These are phyloP conservation scores for Umbelopsis sp. DNA, from an alignment of 371 early-diverging fungal species.

Conservation along the genomic window DNA sequence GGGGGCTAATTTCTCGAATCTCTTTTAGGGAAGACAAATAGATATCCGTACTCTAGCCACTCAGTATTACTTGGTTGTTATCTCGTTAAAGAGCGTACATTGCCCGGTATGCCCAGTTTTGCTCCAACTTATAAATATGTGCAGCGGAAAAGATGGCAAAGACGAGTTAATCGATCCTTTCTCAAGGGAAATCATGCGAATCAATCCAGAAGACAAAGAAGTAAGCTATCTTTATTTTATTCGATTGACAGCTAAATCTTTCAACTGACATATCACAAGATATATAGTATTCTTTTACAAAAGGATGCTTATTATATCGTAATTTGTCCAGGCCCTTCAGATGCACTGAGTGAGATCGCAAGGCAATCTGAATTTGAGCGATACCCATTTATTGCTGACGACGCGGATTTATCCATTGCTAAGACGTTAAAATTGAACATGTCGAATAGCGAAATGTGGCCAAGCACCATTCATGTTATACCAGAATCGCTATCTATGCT, in stretches of 20 bases:
- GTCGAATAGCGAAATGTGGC: slow-evolving; percentile 39
- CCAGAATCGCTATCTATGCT: slow-evolving; percentile 25
- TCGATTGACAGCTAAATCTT: not conserved
- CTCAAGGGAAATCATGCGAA: slow-evolving; percentile 23
- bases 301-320: slow-evolving; percentile 47
- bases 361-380: slow-evolving; percentile 29
- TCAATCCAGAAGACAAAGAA: slow-evolving; percentile 32
- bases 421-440: slow-evolving; percentile 35
- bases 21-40: slow-evolving; percentile 31
- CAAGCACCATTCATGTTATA: slow-evolving; percentile 35
- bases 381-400: slow-evolving; percentile 45
- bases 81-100: slow-evolving; percentile 35
- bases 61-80: slow-evolving; percentile 35
- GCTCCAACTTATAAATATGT: slow-evolving; percentile 41
- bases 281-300: slow-evolving; percentile 35
- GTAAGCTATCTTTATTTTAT: slow-evolving; percentile 21
- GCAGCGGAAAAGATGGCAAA: slow-evolving; percentile 35
- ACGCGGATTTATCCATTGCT: slow-evolving; percentile 33
- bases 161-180: slow-evolving; percentile 38
- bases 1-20: not conserved
- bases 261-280: slow-evolving; percentile 20
- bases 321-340: slow-evolving; percentile 41
- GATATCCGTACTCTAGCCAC: slow-evolving; percentile 33
- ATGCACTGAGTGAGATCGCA: slow-evolving; percentile 34
- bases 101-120: slow-evolving; percentile 47